Evolutionary conservation across 768 basidiomycete genomes (phyloP).

Genomic region (Hebeloma cylindrosporum): DNA sequence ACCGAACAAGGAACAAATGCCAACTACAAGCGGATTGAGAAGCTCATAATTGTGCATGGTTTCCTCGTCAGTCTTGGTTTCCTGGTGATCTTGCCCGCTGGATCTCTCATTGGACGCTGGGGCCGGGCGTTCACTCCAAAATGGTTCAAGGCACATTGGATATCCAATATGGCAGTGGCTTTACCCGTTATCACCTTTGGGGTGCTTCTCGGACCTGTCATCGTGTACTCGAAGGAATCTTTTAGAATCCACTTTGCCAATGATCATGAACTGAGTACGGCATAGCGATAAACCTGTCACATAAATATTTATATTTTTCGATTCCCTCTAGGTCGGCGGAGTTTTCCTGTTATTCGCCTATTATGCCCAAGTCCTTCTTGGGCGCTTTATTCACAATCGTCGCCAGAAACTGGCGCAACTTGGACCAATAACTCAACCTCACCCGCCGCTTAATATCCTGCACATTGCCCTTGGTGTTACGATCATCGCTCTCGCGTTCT

Average conservation of each 20-base stretch:
- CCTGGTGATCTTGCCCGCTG: constrained; percentile 53
- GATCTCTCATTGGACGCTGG: constrained; percentile 55
- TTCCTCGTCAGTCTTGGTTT: constrained; percentile 53
- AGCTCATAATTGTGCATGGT: constrained; percentile 53
- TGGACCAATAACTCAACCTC: constrained; percentile 32
- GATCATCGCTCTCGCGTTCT: constrained; percentile 50
- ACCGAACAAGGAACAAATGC: constrained; percentile 13
- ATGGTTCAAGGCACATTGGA: constrained; percentile 61
- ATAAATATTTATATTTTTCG: not conserved
- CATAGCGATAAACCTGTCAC: not conserved
- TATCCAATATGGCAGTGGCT: constrained; percentile 48
- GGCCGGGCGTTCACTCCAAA: constrained; percentile 46
- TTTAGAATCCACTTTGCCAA: constrained; percentile 42
- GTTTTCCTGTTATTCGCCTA: constrained; percentile 50
- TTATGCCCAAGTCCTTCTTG: constrained; percentile 51
- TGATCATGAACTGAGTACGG: constrained; percentile 49
- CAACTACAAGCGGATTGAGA: constrained; percentile 32
- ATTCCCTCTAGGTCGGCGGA: constrained; percentile 45
- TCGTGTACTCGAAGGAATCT: constrained; percentile 40
- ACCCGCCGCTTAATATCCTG: constrained; percentile 54
- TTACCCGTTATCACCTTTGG: constrained; percentile 50
- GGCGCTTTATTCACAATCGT: constrained; percentile 50
- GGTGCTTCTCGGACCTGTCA: constrained; percentile 47
- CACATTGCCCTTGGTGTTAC: constrained; percentile 55
- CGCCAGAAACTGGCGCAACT: constrained; percentile 27